phyloP scores from a whole-genome alignment of 2,329 filamentous ascomycete species.

The Alternaria sp. region DNA sequence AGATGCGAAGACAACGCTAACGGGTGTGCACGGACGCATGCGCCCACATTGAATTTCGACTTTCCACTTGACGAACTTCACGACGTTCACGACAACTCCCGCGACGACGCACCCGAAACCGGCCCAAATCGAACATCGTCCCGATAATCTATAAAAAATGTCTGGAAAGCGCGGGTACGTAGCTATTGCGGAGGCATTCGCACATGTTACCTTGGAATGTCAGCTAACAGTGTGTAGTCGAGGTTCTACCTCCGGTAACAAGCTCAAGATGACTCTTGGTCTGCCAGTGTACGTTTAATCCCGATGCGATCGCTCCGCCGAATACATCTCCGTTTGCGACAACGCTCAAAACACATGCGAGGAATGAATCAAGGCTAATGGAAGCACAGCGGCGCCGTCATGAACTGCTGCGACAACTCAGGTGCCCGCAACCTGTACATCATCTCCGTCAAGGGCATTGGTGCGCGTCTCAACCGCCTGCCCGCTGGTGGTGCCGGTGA shows the following conservation, averaged over 20 bases:
- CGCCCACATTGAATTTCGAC: slow-evolving; percentile 10
- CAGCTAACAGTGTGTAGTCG: slow-evolving; percentile 59
- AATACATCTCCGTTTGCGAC: slow-evolving; percentile 10
- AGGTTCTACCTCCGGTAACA: slow-evolving; percentile 96
- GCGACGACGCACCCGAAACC: slow-evolving; percentile 29
- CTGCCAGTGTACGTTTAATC: slow-evolving; percentile 88
- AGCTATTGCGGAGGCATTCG: neutral
- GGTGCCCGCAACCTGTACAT: slow-evolving; percentile 99
- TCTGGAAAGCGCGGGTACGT: slow-evolving; percentile 31
- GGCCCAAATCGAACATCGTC: slow-evolving; percentile 21
- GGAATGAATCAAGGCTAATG: slow-evolving; percentile 39
- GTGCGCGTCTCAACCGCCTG: slow-evolving; percentile 96
- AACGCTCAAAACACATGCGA: slow-evolving; percentile 17
- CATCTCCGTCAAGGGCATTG: slow-evolving; percentile 99
- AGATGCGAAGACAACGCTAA: slow-evolving; percentile 2
- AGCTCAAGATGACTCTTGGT: slow-evolving; percentile 99
- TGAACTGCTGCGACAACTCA: slow-evolving; percentile 99
- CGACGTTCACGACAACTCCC: slow-evolving; percentile 22
- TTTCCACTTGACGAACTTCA: slow-evolving; percentile 18
- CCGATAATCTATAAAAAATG: slow-evolving; percentile 27
- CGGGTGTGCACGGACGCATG: slow-evolving; percentile 1
- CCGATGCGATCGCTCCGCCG: slow-evolving; percentile 29
- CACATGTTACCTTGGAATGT: neutral
- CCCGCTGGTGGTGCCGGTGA: slow-evolving; percentile 97
- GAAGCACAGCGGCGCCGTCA: slow-evolving; percentile 84